Percentiles rank a stretch among this genome's conserved stretches.
Evolutionary conservation across 257 asterid species (phyloP).

Genomic region (Solanum tacnaense): DNA sequence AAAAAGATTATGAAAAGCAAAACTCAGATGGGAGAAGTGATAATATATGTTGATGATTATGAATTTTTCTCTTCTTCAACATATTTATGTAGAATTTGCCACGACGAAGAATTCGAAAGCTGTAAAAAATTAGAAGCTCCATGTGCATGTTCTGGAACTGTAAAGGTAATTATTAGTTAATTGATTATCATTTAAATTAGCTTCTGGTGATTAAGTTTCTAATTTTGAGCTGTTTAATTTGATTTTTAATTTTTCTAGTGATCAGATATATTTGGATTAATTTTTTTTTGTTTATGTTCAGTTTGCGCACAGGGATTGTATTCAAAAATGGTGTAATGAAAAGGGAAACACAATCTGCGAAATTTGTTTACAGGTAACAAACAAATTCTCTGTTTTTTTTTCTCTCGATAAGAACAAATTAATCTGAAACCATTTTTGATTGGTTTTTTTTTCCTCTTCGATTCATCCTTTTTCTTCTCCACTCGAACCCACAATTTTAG

Average conservation of each 20-base stretch:
- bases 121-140: slow-evolving; percentile 51
- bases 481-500: neutral
- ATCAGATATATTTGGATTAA: neutral
- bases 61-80: slow-evolving; percentile 6
- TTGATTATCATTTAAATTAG: neutral
- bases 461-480: neutral
- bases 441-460: neutral
- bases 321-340: slow-evolving; percentile 94
- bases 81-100: slow-evolving; percentile 74
- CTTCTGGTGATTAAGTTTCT: neutral
- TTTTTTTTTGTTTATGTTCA: neutral
- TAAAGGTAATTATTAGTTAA: slow-evolving; percentile 32
- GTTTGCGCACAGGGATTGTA: slow-evolving; percentile 94
- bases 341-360: slow-evolving; percentile 82
- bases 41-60: slow-evolving; percentile 39
- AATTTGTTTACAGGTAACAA: slow-evolving; percentile 69
- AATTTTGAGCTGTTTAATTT: neutral
- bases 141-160: slow-evolving; percentile 90
- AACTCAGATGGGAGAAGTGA: slow-evolving; percentile 39
- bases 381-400: neutral
- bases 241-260: neutral
- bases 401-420: neutral
- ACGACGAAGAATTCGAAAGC: slow-evolving; percentile 69
- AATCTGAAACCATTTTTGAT: neutral
- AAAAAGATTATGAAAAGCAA: neutral